phyloP scores from a whole-genome alignment of 768 basidiomycete genomes.

The Suillus ampliporus region DNA sequence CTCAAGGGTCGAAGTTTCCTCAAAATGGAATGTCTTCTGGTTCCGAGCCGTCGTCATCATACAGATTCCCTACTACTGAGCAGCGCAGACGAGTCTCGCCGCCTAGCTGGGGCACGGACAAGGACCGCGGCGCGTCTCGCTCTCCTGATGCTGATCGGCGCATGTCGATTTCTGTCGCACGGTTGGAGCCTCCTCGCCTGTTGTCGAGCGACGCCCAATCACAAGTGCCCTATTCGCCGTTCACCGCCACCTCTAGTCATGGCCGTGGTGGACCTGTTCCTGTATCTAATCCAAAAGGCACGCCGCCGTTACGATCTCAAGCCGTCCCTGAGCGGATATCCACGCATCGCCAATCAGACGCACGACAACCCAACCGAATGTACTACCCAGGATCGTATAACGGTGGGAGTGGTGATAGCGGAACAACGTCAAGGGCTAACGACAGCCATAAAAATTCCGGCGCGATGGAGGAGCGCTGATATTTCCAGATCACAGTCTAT shows the following conservation, averaged over 20 bases:
- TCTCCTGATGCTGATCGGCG: constrained; percentile 52
- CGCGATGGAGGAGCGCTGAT: constrained; percentile 19
- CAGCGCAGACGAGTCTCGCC: constrained; percentile 43
- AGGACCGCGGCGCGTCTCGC: constrained; percentile 46
- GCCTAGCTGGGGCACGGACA: constrained; percentile 45
- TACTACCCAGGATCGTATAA: constrained; percentile 30
- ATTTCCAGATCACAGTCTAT: no score
- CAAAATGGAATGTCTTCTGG: constrained; percentile 44
- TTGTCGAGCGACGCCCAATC: constrained; percentile 9
- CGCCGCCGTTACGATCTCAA: constrained; percentile 26
- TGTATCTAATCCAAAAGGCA: constrained; percentile 23
- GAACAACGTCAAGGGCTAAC: constrained; percentile 20
- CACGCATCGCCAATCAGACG: constrained; percentile 25
- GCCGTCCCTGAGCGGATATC: constrained; percentile 25
- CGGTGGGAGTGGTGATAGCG: constrained; percentile 18
- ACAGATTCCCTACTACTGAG: constrained; percentile 54
- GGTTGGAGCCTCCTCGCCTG: constrained; percentile 50
- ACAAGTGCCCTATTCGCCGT: constrained; percentile 21
- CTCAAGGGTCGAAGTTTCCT: constrained; percentile 32
- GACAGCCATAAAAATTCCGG: constrained; percentile 30
- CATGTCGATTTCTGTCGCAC: constrained; percentile 53
- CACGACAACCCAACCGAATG: constrained; percentile 24
- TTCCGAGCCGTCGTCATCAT: constrained; percentile 43
- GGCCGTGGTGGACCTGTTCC: constrained; percentile 24
- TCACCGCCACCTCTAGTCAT: constrained; percentile 20